These are phyloP conservation scores for Ambrosia hybrid DNA, from an alignment of 140 eudicot genomes.

Conservation along the genomic window DNA sequence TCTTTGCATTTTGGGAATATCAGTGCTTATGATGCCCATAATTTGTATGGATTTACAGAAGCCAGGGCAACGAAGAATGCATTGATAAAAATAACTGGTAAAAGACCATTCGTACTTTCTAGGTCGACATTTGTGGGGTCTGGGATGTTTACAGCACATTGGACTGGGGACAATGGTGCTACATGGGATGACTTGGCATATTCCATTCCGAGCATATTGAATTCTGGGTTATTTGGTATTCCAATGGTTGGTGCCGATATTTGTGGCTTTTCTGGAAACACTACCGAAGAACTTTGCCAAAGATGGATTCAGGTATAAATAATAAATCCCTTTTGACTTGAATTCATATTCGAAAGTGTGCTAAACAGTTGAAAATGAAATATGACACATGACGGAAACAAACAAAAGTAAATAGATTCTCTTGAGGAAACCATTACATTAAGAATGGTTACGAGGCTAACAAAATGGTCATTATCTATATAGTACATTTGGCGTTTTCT, in stretches of 20 bases:
- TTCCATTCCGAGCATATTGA: conserved; percentile 68
- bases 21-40: conserved; percentile 67
- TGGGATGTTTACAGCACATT: conserved; percentile 72
- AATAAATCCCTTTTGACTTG: background rate
- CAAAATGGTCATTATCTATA: too few species aligned
- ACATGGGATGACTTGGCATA: conserved; percentile 82
- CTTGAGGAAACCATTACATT: too few species aligned
- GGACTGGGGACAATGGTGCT: conserved; percentile 94
- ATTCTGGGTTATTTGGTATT: conserved; percentile 65
- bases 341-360: too few species aligned
- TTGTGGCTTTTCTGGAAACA: conserved; percentile 65
- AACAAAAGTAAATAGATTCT: too few species aligned
- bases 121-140: conserved; percentile 85
- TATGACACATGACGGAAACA: too few species aligned
- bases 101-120: conserved; percentile 68
- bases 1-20: conserved; percentile 60
- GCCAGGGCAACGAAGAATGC: conserved; percentile 57
- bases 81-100: conserved; percentile 42
- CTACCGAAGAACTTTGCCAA: conserved; percentile 83
- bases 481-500: too few species aligned
- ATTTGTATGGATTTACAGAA: conserved; percentile 71
- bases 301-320: conserved; percentile 79
- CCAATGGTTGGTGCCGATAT: conserved; percentile 96
- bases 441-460: too few species aligned
- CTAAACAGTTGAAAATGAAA: too few species aligned